Percentiles rank a stretch among this genome's conserved stretches.
phyloP scores from a whole-genome alignment of 1,139 yeast species.

The Kurtzmaniella quercitrusa region DNA sequence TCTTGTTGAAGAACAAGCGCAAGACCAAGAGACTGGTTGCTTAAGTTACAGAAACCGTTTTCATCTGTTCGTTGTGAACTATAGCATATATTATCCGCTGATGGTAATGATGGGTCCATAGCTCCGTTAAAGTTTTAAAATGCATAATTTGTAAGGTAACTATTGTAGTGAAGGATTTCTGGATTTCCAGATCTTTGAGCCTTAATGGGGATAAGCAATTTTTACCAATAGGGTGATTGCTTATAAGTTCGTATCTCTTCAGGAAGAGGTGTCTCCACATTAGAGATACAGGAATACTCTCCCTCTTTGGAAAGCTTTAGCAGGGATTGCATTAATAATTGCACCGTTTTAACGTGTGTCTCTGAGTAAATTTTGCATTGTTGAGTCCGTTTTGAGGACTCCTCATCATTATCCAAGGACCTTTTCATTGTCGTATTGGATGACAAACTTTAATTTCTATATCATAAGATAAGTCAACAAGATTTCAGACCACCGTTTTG shows the following conservation, averaged over 20 bases:
- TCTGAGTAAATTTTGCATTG: constrained; percentile 26
- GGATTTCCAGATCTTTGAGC: too few relatives aligned
- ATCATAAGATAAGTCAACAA: too few relatives aligned
- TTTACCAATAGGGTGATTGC: constrained; percentile 29
- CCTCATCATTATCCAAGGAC: constrained; percentile 8
- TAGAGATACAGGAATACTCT: constrained; percentile 1
- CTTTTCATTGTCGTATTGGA: constrained; percentile 10
- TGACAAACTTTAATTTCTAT: neutral
- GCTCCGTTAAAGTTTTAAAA: neutral
- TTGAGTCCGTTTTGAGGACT: constrained; percentile 20
- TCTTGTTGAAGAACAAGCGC: constrained; percentile 73
- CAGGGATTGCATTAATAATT: constrained; percentile 23
- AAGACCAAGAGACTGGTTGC: constrained; percentile 15
- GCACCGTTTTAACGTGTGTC: constrained; percentile 26
- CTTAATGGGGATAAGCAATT: neutral
- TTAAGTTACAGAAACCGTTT: neutral
- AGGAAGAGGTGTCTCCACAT: constrained; percentile 4
- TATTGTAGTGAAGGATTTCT: too few relatives aligned
- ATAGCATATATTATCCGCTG: neutral
- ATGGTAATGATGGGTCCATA: neutral
- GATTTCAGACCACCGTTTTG: too few relatives aligned
- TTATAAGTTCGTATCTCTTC: constrained; percentile 10
- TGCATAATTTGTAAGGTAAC: neutral
- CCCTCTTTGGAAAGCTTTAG: constrained; percentile 11
- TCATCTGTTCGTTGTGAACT: neutral